Base-by-base conservation (phyloP, 179 eudicot species). In the Heliamphora pulchella region DNA sequence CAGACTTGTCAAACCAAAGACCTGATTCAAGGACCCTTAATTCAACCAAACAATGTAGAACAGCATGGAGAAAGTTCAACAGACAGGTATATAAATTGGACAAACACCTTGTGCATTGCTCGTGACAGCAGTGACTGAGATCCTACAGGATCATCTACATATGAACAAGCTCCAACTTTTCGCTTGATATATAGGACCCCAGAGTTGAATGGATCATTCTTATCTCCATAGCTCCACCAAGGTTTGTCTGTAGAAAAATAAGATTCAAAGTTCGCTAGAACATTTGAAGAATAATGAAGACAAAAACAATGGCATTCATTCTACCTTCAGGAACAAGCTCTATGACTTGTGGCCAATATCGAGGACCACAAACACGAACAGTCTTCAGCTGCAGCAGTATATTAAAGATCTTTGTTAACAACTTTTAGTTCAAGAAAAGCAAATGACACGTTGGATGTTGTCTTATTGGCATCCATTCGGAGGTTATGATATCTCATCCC, bases 81-180 rank as follows among this genome's bases (percentile, higher is more conserved):
- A 46, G 76, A 64, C 58, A n/a, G n/a, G 70, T 47, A 58, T 18
- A 65, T 41, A 64, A 50, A 57, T 80, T 14, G 53, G 81, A 74
- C 7, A 64, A 58, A n/a, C 73, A 96, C 99, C 98, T 96, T 96
- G 90, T 94, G 94, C 94, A 92, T 94, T 78, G 98, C 92, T 77
- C 98, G 90, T 78, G 99, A 96, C 66, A 94, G 88, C 77, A 94
- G 81, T 47, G 97, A 94, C 80, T 94, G 96, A 77, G 96, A 90
- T 81, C 99, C 99, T 76, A 84, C 87, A 73, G 99, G 99, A 86
- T 96, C 99, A 86, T 96, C 99, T 67, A 92, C 97, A 83, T 92
- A 96, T 41, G 99, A 94, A 90, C 97, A 96, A 48, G 94, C 91
- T 84, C 99, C 99, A 53, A 96, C 96, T 88, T 94, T 96, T 81